Percentiles rank a stretch among this genome's conserved stretches.
These are phyloP conservation scores for Linanthus parryae DNA, from an alignment of 148 eudicot species.

Conservation along the genomic window DNA sequence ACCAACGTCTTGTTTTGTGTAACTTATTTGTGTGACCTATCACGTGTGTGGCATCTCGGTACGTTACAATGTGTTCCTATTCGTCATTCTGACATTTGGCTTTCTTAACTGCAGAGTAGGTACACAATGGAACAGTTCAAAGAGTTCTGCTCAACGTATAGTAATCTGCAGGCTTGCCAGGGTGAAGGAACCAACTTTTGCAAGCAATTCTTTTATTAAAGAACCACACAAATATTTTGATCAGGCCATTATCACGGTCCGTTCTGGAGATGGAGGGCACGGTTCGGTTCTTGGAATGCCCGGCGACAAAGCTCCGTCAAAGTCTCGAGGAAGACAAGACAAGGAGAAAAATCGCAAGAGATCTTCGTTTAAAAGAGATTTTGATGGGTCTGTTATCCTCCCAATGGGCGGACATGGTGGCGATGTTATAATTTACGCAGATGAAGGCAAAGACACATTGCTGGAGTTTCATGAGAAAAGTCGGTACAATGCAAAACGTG, in stretches of 20 bases:
- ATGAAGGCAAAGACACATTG: constrained; percentile 69
- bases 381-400: constrained; percentile 87
- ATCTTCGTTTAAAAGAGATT: constrained; percentile 69
- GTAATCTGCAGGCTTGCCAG: constrained; percentile 47
- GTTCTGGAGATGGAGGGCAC: constrained; percentile 98
- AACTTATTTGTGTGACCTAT: too few relatives aligned
- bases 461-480: constrained; percentile 80
- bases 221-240: constrained; percentile 97
- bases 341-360: constrained; percentile 44
- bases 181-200: constrained; percentile 36
- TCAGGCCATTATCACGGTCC: constrained; percentile 75
- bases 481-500: constrained; percentile 78
- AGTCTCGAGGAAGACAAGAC: constrained; percentile 42
- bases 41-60: too few relatives aligned
- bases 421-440: constrained; percentile 86
- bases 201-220: constrained; percentile 28
- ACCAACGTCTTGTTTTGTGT: too few relatives aligned
- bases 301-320: constrained; percentile 42
- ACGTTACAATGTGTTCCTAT: too few relatives aligned
- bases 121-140: constrained; percentile 18
- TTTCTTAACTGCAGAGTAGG: constrained; percentile 25
- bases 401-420: constrained; percentile 94
- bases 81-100: too few relatives aligned
- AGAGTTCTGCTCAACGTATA: constrained; percentile 9
- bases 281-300: constrained; percentile 71